These are phyloP conservation scores for Iberis pinnata DNA, from an alignment of 345 rosid species.

Conservation along the genomic window DNA sequence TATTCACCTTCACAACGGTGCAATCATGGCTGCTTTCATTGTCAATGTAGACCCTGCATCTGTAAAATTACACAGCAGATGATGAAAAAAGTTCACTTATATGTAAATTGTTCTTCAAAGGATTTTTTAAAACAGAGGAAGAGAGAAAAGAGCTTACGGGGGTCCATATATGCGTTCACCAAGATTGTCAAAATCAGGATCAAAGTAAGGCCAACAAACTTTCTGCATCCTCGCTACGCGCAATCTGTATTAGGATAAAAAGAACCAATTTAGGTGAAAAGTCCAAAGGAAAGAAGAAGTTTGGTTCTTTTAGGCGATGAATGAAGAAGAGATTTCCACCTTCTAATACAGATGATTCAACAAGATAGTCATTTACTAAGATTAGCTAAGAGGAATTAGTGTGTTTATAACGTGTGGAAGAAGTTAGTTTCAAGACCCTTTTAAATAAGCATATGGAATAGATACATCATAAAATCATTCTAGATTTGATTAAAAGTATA, in stretches of 20 bases:
- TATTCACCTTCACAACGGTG: constrained; percentile 63
- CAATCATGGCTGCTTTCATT: constrained; percentile 65
- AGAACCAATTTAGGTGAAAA: constrained; percentile 13
- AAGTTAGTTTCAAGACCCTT: constrained; percentile 18
- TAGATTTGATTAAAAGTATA: constrained; percentile 5
- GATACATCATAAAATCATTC: too few relatives aligned
- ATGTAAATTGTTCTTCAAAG: not conserved
- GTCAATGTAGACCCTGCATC: constrained; percentile 67
- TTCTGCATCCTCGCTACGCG: constrained; percentile 41
- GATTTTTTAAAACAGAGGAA: not conserved
- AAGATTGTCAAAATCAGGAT: constrained; percentile 66
- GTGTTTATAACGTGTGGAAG: constrained; percentile 27
- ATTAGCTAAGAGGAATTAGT: constrained; percentile 21
- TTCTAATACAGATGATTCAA: constrained; percentile 21
- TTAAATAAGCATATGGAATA: not conserved
- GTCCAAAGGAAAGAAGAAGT: constrained; percentile 4
- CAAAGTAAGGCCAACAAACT: constrained; percentile 73
- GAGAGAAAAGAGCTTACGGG: constrained; percentile 31
- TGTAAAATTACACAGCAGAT: constrained; percentile 40
- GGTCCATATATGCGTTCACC: constrained; percentile 63
- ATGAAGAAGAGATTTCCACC: constrained; percentile 25
- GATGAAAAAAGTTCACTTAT: constrained; percentile 31
- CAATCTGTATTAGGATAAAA: not conserved
- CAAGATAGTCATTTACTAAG: constrained; percentile 28
- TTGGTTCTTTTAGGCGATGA: constrained; percentile 8